Evolutionary conservation across 1,284 basidiomycete species (phyloP).

Genomic region (Tilletia walkeri): DNA sequence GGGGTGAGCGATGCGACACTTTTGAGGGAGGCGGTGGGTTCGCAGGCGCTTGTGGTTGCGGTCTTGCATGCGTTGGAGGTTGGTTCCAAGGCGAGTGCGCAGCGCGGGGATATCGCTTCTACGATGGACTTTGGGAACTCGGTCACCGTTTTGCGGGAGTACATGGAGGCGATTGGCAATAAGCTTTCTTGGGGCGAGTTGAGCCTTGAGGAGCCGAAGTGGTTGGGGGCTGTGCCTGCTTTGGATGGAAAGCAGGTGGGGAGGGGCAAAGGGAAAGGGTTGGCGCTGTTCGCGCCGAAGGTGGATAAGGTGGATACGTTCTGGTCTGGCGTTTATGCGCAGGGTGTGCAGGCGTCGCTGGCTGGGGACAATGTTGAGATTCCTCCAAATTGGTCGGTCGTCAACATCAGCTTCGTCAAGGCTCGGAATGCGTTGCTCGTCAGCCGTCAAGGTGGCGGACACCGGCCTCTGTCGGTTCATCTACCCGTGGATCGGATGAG

Average conservation of each 20-base stretch:
- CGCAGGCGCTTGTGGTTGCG: background rate
- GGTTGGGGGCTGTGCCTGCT: background rate
- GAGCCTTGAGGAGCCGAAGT: background rate
- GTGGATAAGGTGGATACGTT: conserved; percentile 56
- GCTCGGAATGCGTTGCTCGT: conserved; percentile 81
- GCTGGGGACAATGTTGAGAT: conserved; percentile 57
- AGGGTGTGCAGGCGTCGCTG: conserved; percentile 19
- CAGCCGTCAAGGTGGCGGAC: conserved; percentile 63
- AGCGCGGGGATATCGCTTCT: background rate
- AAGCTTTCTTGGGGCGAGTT: background rate
- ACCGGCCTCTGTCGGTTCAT: conserved; percentile 62
- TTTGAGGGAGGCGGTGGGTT: background rate
- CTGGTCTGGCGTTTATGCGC: conserved; percentile 50
- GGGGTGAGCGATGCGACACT: background rate
- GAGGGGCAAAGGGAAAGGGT: too few relatives aligned
- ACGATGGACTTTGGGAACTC: background rate
- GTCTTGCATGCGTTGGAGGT: background rate
- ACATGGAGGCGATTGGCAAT: background rate
- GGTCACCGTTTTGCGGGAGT: conserved; percentile 8
- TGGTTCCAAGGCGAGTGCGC: background rate
- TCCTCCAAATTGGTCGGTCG: conserved; percentile 77
- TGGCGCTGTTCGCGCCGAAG: background rate
- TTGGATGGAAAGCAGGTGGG: too few relatives aligned
- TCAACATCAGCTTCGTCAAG: conserved; percentile 77
- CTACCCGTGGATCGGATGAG: conserved; percentile 78